Conservation (phyloP, 768 basidiomycete species). For the Phlebiopsis flavidoalba region DNA sequence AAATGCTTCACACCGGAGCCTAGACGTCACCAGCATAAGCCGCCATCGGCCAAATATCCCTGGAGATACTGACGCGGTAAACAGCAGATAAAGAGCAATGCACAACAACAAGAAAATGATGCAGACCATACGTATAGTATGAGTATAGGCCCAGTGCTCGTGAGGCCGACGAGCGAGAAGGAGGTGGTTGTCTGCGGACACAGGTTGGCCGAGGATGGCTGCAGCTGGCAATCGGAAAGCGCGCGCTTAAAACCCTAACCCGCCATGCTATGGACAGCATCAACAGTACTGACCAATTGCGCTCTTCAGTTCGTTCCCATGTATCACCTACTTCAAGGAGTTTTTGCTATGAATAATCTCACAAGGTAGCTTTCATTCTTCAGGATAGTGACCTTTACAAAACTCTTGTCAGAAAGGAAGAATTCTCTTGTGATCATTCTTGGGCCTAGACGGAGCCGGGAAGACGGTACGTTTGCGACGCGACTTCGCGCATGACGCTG, state of each 20-base stretch:
- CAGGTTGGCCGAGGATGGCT: not conserved
- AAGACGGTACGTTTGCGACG: conserved; percentile 59
- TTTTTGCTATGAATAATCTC: conserved; percentile 81
- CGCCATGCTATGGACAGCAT: not conserved
- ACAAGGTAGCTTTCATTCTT: conserved; percentile 50
- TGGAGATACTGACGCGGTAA: conserved; percentile 62
- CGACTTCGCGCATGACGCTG: not conserved
- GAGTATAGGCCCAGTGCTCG: conserved; percentile 28
- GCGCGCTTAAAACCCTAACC: conserved; percentile 5
- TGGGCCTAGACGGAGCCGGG: conserved; percentile 86
- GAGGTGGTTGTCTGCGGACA: conserved; percentile 13
- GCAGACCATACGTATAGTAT: conserved; percentile 68
- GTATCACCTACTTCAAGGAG: conserved; percentile 96
- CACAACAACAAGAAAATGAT: conserved; percentile 54
- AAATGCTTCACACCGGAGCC: conserved; percentile 85
- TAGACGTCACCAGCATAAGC: conserved; percentile 24
- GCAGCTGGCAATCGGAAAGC: not conserved
- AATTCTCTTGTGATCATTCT: conserved; percentile 95
- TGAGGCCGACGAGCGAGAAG: conserved; percentile 4
- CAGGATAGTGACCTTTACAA: not conserved
- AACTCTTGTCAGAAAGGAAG: conserved; percentile 56
- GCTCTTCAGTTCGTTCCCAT: conserved; percentile 36
- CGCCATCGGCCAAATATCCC: not conserved
- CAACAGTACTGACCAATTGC: not conserved
- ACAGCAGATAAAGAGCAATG: conserved; percentile 84